Evolutionary conservation across 768 basidiomycete species (phyloP).

Genomic region (Candolleomyces aberdarensis): DNA sequence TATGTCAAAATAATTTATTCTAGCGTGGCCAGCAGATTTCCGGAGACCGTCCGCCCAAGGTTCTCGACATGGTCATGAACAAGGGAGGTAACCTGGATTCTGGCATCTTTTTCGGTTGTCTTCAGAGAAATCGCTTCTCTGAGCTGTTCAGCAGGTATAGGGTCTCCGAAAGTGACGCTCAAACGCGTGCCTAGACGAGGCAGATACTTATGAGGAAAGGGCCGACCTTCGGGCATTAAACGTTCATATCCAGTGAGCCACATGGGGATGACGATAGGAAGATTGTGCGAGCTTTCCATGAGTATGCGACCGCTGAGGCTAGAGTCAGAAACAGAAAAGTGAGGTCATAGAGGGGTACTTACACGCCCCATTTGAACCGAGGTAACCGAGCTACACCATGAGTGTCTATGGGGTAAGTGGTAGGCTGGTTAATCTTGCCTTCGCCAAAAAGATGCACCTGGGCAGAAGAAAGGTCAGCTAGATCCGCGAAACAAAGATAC

Average conservation of each 20-base stretch:
- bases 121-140: neutral
- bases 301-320: slow-evolving; percentile 72
- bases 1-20: neutral
- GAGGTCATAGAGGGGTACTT: slow-evolving; percentile 31
- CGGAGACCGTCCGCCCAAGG: slow-evolving; percentile 50
- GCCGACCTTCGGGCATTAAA: slow-evolving; percentile 85
- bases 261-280: slow-evolving; percentile 86
- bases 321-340: neutral
- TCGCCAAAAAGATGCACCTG: slow-evolving; percentile 91
- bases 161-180: slow-evolving; percentile 78
- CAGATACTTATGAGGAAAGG: slow-evolving; percentile 69
- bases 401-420: slow-evolving; percentile 39
- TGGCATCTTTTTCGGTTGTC: neutral
- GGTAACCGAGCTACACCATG: slow-evolving; percentile 50
- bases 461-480: neutral
- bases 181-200: slow-evolving; percentile 62
- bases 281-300: slow-evolving; percentile 45
- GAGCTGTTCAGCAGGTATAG: slow-evolving; percentile 46
- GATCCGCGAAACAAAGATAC: slow-evolving; percentile 2
- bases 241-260: slow-evolving; percentile 88
- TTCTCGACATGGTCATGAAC: slow-evolving; percentile 52
- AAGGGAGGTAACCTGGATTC: slow-evolving; percentile 47
- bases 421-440: slow-evolving; percentile 80
- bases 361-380: slow-evolving; percentile 97
- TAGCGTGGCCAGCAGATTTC: slow-evolving; percentile 17